These are phyloP conservation scores for Moniliella sp. DNA, from an alignment of 1,284 basidiomycete genomes.

Conservation along the genomic window DNA sequence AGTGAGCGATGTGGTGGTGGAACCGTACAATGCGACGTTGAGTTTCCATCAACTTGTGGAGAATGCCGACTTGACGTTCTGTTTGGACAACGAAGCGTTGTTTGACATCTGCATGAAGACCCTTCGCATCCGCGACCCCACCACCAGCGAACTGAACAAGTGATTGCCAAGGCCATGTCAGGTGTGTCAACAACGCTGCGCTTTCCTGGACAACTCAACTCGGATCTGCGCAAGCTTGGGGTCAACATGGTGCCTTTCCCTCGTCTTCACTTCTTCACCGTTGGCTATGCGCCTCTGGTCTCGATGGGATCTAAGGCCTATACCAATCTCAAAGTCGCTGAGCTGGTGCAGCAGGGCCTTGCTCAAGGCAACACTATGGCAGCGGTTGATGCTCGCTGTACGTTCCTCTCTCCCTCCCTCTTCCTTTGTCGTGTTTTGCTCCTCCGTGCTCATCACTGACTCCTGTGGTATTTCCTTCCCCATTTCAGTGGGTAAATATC, in stretches of 20 bases:
- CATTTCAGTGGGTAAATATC: conserved; percentile 42
- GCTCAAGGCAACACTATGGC: conserved; percentile 39
- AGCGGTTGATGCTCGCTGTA: conserved; percentile 56
- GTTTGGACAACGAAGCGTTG: conserved; percentile 80
- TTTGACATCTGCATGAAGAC: conserved; percentile 85
- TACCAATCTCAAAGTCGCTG: conserved; percentile 32
- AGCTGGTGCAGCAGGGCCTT: conserved; percentile 27
- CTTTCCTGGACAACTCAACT: conserved; percentile 98
- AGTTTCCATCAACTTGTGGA: conserved; percentile 45
- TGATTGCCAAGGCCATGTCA: conserved; percentile 92
- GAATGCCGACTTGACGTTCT: conserved; percentile 47
- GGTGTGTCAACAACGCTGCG: conserved; percentile 83
- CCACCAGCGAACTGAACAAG: conserved; percentile 86
- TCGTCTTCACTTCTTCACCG: conserved; percentile 34
- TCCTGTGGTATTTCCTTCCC: no score
- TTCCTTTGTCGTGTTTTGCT: no score
- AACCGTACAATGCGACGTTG: conserved; percentile 46
- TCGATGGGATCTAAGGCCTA: conserved; percentile 39
- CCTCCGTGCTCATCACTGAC: no score
- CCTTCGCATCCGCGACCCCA: conserved; percentile 74
- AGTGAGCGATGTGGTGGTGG: conserved; percentile 44
- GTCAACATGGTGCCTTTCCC: conserved; percentile 62
- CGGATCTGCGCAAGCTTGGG: conserved; percentile 81
- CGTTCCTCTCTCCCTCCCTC: no score
- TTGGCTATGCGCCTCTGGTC: conserved; percentile 32